Conservation (phyloP, 805 yeast species). For the Tetrapisispora iriomotensis region DNA sequence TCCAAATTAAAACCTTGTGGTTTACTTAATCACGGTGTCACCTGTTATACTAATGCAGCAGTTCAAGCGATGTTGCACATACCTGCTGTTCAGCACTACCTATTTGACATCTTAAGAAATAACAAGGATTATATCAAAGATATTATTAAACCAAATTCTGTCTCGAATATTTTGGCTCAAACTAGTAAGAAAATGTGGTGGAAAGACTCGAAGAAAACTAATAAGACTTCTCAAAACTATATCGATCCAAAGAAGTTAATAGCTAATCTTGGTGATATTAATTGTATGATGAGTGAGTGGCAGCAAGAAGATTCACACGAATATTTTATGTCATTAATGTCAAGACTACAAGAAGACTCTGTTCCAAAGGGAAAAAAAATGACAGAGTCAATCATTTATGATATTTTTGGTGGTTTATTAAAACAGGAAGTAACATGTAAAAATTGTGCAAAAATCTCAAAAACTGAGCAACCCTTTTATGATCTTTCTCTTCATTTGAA, state of each 20-base stretch:
- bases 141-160: conserved; percentile 44
- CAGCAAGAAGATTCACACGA: conserved; percentile 98
- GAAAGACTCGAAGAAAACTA: conserved; percentile 30
- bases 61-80: conserved; percentile 84
- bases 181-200: conserved; percentile 63
- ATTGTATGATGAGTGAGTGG: conserved; percentile 96
- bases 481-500: conserved; percentile 79
- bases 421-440: conserved; percentile 79
- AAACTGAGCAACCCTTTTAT: conserved; percentile 87
- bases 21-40: conserved; percentile 81
- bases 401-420: conserved; percentile 86
- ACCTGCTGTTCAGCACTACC: conserved; percentile 82
- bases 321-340: conserved; percentile 84
- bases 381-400: conserved; percentile 74
- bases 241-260: conserved; percentile 72
- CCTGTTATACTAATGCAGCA: conserved; percentile 94
- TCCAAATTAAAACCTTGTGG: conserved; percentile 48
- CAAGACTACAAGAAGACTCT: conserved; percentile 82
- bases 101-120: conserved; percentile 52
- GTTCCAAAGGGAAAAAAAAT: conserved; percentile 85
- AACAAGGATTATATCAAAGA: conserved; percentile 32
- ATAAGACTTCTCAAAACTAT: conserved; percentile 28
- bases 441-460: conserved; percentile 70
- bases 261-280: conserved; percentile 65
- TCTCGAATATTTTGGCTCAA: conserved; percentile 57